These are phyloP conservation scores for Sedum album DNA, from an alignment of 164 flowering plant genomes.

Conservation along the genomic window DNA sequence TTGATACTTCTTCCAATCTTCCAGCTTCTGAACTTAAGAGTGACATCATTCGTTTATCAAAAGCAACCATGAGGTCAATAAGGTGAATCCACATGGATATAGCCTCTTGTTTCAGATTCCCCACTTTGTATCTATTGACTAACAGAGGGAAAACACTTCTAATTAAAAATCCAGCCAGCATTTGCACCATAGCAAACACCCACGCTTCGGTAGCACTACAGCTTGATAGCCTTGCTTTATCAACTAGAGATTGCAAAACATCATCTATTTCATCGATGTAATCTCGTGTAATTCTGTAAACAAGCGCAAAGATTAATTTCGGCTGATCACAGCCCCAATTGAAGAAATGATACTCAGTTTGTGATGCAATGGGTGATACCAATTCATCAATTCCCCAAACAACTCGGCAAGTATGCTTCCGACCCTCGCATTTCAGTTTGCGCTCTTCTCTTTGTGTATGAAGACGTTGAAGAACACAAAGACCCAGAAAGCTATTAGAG, in stretches of 20 bases:
- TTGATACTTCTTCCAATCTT: slow-evolving; percentile 14
- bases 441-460: slow-evolving; percentile 38
- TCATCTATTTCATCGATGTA: slow-evolving; percentile 43
- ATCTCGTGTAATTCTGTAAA: slow-evolving; percentile 39
- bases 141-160: slow-evolving; percentile 33
- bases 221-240: slow-evolving; percentile 42
- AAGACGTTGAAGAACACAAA: slow-evolving; percentile 59
- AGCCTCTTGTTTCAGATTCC: slow-evolving; percentile 22
- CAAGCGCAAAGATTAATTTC: slow-evolving; percentile 57
- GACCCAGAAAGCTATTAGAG: slow-evolving; percentile 41
- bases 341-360: slow-evolving; percentile 42
- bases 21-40: slow-evolving; percentile 35
- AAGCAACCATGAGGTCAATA: slow-evolving; percentile 41
- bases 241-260: slow-evolving; percentile 63
- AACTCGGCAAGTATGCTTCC: slow-evolving; percentile 13
- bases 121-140: slow-evolving; percentile 30
- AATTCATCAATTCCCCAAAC: slow-evolving; percentile 68
- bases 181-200: slow-evolving; percentile 55
- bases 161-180: slow-evolving; percentile 38
- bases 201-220: slow-evolving; percentile 61
- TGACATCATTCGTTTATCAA: slow-evolving; percentile 45
- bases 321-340: slow-evolving; percentile 54
- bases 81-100: slow-evolving; percentile 53
- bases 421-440: slow-evolving; percentile 14
- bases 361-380: slow-evolving; percentile 52